Percentiles rank a stretch among this genome's conserved stretches.
Conservation (phyloP, 208 protist species). For the Trypanosoma avium region DNA sequence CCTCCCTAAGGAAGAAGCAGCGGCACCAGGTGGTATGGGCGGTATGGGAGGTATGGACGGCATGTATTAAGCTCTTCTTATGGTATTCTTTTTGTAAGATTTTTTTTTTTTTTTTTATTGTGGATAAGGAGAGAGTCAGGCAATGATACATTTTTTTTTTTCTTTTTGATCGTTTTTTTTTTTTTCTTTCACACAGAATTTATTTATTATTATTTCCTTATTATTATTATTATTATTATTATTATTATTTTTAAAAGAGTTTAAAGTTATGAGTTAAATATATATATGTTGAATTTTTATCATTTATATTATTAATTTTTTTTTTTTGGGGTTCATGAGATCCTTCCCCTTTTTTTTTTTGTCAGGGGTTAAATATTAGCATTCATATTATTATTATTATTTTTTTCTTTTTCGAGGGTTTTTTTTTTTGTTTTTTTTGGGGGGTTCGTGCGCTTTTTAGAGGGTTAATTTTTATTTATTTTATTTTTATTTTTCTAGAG, state of each 20-base stretch:
- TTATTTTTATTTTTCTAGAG: not conserved
- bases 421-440: conserved; percentile 3
- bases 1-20: conserved; percentile 29
- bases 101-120: not conserved
- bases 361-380: not conserved
- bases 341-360: no score
- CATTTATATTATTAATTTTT: no score
- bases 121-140: no score
- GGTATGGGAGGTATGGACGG: conserved; percentile 53
- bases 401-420: not conserved
- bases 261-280: no score
- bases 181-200: no score
- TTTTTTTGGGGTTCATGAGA: no score
- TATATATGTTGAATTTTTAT: no score
- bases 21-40: conserved; percentile 32
- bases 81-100: conserved; percentile 4
- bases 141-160: not conserved
- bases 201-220: no score
- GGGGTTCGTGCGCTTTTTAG: no score
- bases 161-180: no score
- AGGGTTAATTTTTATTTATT: not conserved
- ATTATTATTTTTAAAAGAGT: no score
- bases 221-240: no score
- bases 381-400: not conserved
- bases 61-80: conserved; percentile 34